These are phyloP conservation scores for Phallus indusiatus DNA, from an alignment of 768 basidiomycete genomes.

Conservation along the genomic window DNA sequence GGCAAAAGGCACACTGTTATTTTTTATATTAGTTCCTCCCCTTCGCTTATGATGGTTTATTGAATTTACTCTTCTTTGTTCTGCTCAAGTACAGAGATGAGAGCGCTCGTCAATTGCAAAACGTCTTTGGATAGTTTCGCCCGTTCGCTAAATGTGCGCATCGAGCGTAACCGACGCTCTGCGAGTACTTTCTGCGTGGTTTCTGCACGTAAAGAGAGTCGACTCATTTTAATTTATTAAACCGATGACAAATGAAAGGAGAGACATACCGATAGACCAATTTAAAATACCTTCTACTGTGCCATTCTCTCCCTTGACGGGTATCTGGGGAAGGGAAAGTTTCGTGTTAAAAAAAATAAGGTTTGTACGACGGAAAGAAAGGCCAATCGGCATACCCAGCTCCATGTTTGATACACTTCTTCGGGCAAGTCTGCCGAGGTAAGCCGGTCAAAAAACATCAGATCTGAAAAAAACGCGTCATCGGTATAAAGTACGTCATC, in stretches of 20 bases:
- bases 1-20: conserved; percentile 12
- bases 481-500: not conserved
- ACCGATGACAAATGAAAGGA: not conserved
- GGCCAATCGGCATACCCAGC: conserved; percentile 14
- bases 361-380: not conserved
- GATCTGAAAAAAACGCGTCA: conserved; percentile 7
- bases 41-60: not conserved
- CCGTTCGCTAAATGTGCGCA: conserved; percentile 14
- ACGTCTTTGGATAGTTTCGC: conserved; percentile 9
- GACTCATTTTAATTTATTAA: not conserved
- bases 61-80: conserved; percentile 10
- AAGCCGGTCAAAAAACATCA: conserved; percentile 15
- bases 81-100: conserved; percentile 10
- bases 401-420: conserved; percentile 18
- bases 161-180: conserved; percentile 13
- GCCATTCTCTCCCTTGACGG: conserved; percentile 13
- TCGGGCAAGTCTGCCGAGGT: conserved; percentile 14
- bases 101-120: conserved; percentile 9
- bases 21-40: not conserved
- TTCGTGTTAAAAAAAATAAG: not conserved
- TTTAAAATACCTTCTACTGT: conserved; percentile 15
- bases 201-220: conserved; percentile 6
- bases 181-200: conserved; percentile 18
- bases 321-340: conserved; percentile 8
- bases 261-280: conserved; percentile 5